Evolutionary conservation across 495 filamentous ascomycete genomes (phyloP).

Genomic region (Annulohypoxylon nitens): DNA sequence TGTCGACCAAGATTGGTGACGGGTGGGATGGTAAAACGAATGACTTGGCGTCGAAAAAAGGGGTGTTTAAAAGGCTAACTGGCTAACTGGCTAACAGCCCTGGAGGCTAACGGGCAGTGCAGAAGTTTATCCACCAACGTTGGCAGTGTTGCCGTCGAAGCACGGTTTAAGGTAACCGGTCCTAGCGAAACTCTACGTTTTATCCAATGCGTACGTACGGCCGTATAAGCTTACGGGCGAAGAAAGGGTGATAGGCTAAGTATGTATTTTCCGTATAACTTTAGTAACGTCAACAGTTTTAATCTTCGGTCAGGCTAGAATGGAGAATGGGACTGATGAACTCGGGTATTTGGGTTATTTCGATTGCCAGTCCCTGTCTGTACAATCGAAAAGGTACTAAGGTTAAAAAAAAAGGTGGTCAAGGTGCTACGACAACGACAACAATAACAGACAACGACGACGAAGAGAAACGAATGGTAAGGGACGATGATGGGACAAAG

Average conservation of each 20-base stretch:
- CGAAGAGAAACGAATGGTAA: slow-evolving; percentile 32
- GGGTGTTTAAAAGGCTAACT: slow-evolving; percentile 16
- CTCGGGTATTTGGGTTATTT: slow-evolving; percentile 14
- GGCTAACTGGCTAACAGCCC: not conserved
- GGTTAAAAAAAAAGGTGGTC: slow-evolving; percentile 9
- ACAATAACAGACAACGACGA: not conserved
- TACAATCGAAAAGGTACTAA: slow-evolving; percentile 30
- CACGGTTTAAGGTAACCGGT: slow-evolving; percentile 18
- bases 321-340: slow-evolving; percentile 20
- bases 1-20: slow-evolving; percentile 31
- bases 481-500: slow-evolving; percentile 15
- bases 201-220: slow-evolving; percentile 22
- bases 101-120: slow-evolving; percentile 1
- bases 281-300: slow-evolving; percentile 5
- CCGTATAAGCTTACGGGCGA: slow-evolving; percentile 12
- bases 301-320: slow-evolving; percentile 33
- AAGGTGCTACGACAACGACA: slow-evolving; percentile 1
- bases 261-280: slow-evolving; percentile 19
- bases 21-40: slow-evolving; percentile 25
- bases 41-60: slow-evolving; percentile 28
- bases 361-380: slow-evolving; percentile 32
- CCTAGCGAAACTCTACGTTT: slow-evolving; percentile 45
- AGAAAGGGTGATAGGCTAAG: slow-evolving; percentile 20
- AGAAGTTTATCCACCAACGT: slow-evolving; percentile 18
- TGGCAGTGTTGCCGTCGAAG: slow-evolving; percentile 6